A percentile compares a stretch with the other conserved stretches of the same genome.
Evolutionary conservation across 345 rosid species (phyloP).

Genomic region (Physaria fendleri): DNA sequence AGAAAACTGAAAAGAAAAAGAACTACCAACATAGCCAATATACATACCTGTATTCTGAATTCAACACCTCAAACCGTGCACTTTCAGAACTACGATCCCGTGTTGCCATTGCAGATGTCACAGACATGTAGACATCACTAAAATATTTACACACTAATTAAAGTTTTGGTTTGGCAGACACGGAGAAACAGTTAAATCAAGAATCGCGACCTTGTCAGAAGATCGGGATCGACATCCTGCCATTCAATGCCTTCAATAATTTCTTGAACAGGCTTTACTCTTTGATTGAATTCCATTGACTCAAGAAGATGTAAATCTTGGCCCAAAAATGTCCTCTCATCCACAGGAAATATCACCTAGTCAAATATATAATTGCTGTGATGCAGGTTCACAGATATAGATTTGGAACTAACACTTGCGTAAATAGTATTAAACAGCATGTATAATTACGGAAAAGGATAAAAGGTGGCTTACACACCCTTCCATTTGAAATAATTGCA

Average conservation of each 20-base stretch:
- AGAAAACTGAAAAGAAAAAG: slow-evolving; percentile 1
- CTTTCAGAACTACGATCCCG: slow-evolving; percentile 92
- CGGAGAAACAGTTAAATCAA: slow-evolving; percentile 5
- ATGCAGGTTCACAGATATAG: neutral
- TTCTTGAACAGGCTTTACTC: slow-evolving; percentile 67
- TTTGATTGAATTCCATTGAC: slow-evolving; percentile 76
- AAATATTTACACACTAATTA: slow-evolving; percentile 67
- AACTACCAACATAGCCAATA: slow-evolving; percentile 2
- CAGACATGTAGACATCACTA: slow-evolving; percentile 75
- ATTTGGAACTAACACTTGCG: neutral
- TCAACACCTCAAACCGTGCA: slow-evolving; percentile 89
- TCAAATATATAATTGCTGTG: neutral
- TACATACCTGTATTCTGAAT: slow-evolving; percentile 64
- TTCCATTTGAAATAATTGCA: slow-evolving; percentile 85
- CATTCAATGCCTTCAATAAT: slow-evolving; percentile 78
- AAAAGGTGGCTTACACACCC: slow-evolving; percentile 43
- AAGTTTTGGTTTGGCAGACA: neutral
- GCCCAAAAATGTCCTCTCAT: slow-evolving; percentile 60
- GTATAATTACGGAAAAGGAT: neutral
- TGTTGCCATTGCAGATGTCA: slow-evolving; percentile 86
- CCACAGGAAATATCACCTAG: slow-evolving; percentile 58
- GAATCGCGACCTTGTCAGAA: slow-evolving; percentile 67
- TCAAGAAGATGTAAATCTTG: slow-evolving; percentile 85
- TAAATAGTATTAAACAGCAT: neutral
- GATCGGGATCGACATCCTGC: slow-evolving; percentile 78